These are phyloP conservation scores for Verticillium klebahnii DNA, from an alignment of 2,329 filamentous ascomycete genomes.

Conservation along the genomic window DNA sequence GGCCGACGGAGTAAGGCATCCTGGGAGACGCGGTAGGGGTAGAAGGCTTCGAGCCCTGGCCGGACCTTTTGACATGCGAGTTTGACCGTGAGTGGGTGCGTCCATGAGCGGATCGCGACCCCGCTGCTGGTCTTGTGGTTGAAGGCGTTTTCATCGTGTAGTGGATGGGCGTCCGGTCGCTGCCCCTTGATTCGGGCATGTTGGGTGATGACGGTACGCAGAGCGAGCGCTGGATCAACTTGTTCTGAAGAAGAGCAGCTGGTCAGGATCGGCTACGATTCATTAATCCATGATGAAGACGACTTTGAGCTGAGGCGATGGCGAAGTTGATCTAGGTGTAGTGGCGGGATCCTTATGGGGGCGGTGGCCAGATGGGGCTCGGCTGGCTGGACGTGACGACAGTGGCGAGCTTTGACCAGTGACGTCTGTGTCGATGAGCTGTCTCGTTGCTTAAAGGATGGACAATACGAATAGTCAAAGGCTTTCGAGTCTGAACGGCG, in stretches of 20 bases:
- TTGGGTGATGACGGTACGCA: background rate
- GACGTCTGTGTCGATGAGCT: background rate
- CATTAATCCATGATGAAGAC: background rate
- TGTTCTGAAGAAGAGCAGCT: constrained; percentile 4
- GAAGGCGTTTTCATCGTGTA: constrained; percentile 42
- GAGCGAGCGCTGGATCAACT: constrained; percentile 14
- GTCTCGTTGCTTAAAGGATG: background rate
- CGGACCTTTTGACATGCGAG: constrained; percentile 21
- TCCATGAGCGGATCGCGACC: constrained; percentile 24
- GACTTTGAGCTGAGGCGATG: background rate
- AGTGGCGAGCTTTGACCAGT: background rate
- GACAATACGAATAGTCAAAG: background rate
- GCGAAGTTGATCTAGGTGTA: background rate
- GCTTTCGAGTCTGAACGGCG: background rate
- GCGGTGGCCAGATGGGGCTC: background rate
- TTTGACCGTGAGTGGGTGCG: constrained; percentile 35
- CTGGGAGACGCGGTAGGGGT: constrained; percentile 51
- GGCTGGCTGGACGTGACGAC: background rate
- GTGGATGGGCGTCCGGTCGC: constrained; percentile 28
- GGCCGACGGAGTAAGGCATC: constrained; percentile 49
- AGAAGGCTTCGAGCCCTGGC: constrained; percentile 31
- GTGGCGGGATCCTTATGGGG: background rate
- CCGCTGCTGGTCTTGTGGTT: constrained; percentile 28
- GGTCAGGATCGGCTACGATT: background rate
- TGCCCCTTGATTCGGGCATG: background rate